Evolutionary conservation across 768 basidiomycete genomes (phyloP).

Genomic region (Leccinum ochraceum): DNA sequence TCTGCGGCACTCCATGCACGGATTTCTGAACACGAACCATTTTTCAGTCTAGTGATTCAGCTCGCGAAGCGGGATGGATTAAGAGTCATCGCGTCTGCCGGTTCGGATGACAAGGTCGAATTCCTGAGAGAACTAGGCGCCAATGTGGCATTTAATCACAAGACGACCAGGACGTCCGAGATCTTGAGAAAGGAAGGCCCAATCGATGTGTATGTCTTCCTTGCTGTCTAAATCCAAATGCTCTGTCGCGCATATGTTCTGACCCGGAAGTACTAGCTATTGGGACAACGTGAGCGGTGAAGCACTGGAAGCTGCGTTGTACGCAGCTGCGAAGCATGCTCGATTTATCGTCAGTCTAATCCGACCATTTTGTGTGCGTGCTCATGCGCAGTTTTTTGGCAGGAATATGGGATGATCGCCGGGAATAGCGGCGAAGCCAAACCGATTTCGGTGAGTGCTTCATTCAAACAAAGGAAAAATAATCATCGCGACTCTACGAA

Average conservation of each 20-base stretch:
- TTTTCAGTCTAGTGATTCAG: slow-evolving; percentile 47
- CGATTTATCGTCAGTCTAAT: slow-evolving; percentile 45
- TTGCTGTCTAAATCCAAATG: not conserved
- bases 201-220: slow-evolving; percentile 46
- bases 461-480: not conserved
- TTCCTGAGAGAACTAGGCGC: slow-evolving; percentile 63
- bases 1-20: not conserved
- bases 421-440: not conserved
- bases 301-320: slow-evolving; percentile 55
- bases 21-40: not conserved
- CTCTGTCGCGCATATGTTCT: not conserved
- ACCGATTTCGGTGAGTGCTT: slow-evolving; percentile 3
- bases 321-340: slow-evolving; percentile 43
- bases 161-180: slow-evolving; percentile 53
- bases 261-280: slow-evolving; percentile 8
- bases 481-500: not conserved
- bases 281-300: slow-evolving; percentile 61
- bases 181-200: slow-evolving; percentile 58
- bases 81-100: slow-evolving; percentile 72
- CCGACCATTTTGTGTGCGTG: no score
- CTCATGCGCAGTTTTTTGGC: not conserved
- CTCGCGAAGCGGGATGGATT: slow-evolving; percentile 51
- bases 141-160: slow-evolving; percentile 75
- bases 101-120: slow-evolving; percentile 71
- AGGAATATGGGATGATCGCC: slow-evolving; percentile 36